A percentile compares a stretch with the other conserved stretches of the same genome.
These are phyloP conservation scores for Xylaria grammica DNA, from an alignment of 495 filamentous ascomycete species.

Conservation along the genomic window DNA sequence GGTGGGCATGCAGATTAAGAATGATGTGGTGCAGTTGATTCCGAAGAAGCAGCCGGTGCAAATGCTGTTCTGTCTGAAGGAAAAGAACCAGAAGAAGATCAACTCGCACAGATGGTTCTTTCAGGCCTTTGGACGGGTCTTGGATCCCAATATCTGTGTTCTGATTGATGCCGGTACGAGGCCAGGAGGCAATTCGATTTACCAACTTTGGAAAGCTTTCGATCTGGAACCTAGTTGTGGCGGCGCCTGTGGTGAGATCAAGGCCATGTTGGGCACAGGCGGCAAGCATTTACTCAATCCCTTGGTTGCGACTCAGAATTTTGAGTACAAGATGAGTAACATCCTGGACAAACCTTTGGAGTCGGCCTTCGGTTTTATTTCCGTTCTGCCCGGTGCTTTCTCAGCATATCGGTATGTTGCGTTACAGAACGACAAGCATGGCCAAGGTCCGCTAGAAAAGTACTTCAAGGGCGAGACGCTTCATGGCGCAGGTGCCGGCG, in stretches of 20 bases:
- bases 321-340: conserved; percentile 99
- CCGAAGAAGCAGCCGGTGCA: conserved; percentile 83
- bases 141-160: conserved; percentile 96
- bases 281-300: conserved; percentile 93
- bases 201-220: conserved; percentile 98
- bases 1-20: conserved; percentile 84
- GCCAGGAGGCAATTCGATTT: conserved; percentile 91
- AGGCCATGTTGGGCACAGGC: conserved; percentile 90
- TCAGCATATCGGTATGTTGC: conserved; percentile 95
- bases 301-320: conserved; percentile 95
- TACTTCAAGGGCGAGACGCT: conserved; percentile 99
- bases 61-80: conserved; percentile 98
- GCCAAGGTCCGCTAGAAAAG: conserved; percentile 89
- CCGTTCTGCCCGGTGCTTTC: conserved; percentile 95
- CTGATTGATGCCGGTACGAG: conserved; percentile 95
- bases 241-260: conserved; percentile 98
- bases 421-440: conserved; percentile 94
- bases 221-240: conserved; percentile 97
- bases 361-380: conserved; percentile 97
- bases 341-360: conserved; percentile 98
- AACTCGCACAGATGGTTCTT: conserved; percentile 99
- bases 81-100: conserved; percentile 99
- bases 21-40: conserved; percentile 82
- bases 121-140: conserved; percentile 90
- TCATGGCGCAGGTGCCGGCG: conserved; percentile 91